A percentile compares a stretch with the other conserved stretches of the same genome.
phyloP scores from a whole-genome alignment of 192 early-diverging fungal species.

The Pecoramyces ruminantium region DNA sequence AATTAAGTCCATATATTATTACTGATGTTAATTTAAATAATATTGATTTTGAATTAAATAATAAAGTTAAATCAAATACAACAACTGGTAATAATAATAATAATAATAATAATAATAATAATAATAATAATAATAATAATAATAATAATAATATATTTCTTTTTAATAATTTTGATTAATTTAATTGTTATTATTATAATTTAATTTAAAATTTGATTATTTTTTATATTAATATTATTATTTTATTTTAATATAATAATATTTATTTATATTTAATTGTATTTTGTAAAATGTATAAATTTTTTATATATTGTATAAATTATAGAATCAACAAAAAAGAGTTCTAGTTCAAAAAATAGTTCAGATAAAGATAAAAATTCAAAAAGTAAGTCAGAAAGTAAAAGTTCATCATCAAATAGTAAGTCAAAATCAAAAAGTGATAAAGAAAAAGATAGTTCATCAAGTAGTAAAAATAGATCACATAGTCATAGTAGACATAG shows the following conservation, averaged over 20 bases:
- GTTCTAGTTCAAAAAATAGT: background rate
- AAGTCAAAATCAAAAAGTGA: background rate
- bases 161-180: too few species aligned
- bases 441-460: background rate
- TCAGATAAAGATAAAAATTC: background rate
- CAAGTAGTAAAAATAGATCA: background rate
- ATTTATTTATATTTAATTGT: too few species aligned
- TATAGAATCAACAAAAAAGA: background rate
- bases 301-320: too few species aligned
- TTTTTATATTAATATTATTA: too few species aligned
- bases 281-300: too few species aligned
- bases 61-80: background rate
- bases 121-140: too few species aligned
- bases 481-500: background rate
- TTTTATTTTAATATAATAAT: too few species aligned
- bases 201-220: too few species aligned
- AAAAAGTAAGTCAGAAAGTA: background rate
- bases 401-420: background rate
- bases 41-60: background rate
- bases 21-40: background rate
- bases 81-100: background rate
- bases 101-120: too few species aligned
- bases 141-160: too few species aligned
- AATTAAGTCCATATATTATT: background rate
- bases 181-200: too few species aligned